Percentiles rank a stretch among this genome's conserved stretches.
Conservation (phyloP, 306 rosid genomes). For the Vicia faba region DNA sequence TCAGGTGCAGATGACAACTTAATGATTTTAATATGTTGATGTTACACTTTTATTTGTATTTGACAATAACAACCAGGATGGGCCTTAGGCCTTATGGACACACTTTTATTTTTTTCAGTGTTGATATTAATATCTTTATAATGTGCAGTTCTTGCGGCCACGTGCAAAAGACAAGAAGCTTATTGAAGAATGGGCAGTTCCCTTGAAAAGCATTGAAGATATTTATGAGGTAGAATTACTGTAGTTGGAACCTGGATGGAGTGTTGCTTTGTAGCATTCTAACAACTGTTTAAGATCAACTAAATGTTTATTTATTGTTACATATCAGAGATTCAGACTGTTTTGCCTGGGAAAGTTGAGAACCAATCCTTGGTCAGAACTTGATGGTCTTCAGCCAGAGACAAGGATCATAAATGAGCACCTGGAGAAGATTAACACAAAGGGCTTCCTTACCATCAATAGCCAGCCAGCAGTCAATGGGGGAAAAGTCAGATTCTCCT, state of each 20-base stretch:
- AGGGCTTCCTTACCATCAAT: conserved; percentile 92
- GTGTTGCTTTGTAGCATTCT: conserved; percentile 3
- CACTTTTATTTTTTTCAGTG: not conserved
- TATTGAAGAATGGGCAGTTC: conserved; percentile 88
- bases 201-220: conserved; percentile 74
- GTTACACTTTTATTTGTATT: not conserved
- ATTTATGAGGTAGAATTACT: conserved; percentile 68
- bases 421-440: conserved; percentile 65
- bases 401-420: conserved; percentile 79
- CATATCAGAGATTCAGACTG: conserved; percentile 73
- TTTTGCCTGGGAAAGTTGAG: conserved; percentile 86
- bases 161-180: conserved; percentile 90
- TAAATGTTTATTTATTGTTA: conserved; percentile 29
- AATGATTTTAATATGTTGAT: conserved; percentile 24
- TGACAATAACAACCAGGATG: no score
- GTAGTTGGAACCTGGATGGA: conserved; percentile 11
- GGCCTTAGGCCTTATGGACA: no score
- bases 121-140: conserved; percentile 6
- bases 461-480: conserved; percentile 97
- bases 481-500: conserved; percentile 84
- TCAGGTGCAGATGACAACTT: conserved; percentile 60
- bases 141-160: conserved; percentile 84
- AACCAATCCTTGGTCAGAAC: conserved; percentile 96
- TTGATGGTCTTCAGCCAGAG: conserved; percentile 96
- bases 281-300: conserved; percentile 11